Evolutionary conservation across 164 flowering plant genomes (phyloP).

Genomic region (Dillenia suffruticosa): DNA sequence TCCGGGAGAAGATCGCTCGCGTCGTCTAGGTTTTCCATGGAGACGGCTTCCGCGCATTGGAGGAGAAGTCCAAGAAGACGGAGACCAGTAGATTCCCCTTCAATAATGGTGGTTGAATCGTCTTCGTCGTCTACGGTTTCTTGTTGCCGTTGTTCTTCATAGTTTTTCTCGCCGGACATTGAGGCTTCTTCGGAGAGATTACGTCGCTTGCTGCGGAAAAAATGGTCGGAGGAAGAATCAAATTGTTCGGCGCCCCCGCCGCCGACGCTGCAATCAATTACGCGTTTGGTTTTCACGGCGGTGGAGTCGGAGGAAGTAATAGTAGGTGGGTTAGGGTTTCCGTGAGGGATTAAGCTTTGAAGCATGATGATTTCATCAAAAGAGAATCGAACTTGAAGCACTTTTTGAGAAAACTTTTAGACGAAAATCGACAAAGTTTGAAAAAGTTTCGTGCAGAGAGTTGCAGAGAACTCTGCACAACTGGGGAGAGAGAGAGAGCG

Average conservation of each 20-base stretch:
- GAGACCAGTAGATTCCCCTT: slow-evolving; percentile 39
- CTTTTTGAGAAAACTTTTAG: background rate
- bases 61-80: slow-evolving; percentile 60
- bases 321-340: slow-evolving; percentile 9
- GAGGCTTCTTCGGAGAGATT: slow-evolving; percentile 8
- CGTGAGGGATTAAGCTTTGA: slow-evolving; percentile 31
- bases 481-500: background rate
- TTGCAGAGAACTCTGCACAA: background rate
- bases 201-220: slow-evolving; percentile 12
- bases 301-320: slow-evolving; percentile 8
- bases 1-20: slow-evolving; percentile 73
- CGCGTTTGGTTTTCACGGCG: slow-evolving; percentile 41
- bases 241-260: slow-evolving; percentile 9
- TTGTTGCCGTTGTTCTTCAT: slow-evolving; percentile 1
- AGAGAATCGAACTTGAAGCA: background rate
- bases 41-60: slow-evolving; percentile 85
- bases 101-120: background rate
- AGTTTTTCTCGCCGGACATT: slow-evolving; percentile 9
- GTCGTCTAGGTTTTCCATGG: slow-evolving; percentile 57
- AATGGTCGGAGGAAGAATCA: slow-evolving; percentile 11
- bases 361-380: slow-evolving; percentile 27
- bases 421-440: background rate
- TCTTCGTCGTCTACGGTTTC: slow-evolving; percentile 3
- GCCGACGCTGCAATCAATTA: slow-evolving; percentile 8
- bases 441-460: background rate